These are phyloP conservation scores for Erythrophleum fordii DNA, from an alignment of 306 rosid genomes.

Conservation along the genomic window DNA sequence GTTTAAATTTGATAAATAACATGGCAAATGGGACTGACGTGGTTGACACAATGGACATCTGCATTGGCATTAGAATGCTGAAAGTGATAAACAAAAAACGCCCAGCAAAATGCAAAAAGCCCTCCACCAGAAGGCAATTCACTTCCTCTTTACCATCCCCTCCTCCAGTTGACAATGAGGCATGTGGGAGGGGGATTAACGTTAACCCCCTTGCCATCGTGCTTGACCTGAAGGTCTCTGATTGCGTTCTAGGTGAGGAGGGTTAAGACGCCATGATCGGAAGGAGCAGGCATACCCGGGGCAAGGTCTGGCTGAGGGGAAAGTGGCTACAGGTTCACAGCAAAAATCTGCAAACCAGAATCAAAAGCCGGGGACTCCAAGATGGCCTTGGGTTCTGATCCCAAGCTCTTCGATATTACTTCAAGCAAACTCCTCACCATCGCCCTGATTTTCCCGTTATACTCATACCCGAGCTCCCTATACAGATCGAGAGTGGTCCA, in stretches of 20 bases:
- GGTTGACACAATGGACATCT: no score
- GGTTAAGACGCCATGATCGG: slow-evolving; percentile 58
- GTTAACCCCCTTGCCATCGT: slow-evolving; percentile 57
- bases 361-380: slow-evolving; percentile 44
- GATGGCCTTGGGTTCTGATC: slow-evolving; percentile 44
- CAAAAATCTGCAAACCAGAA: slow-evolving; percentile 44
- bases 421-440: slow-evolving; percentile 39
- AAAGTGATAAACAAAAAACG: no score
- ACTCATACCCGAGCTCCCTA: slow-evolving; percentile 53
- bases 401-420: slow-evolving; percentile 60
- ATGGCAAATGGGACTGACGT: no score
- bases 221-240: slow-evolving; percentile 65
- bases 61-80: no score
- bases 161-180: slow-evolving; percentile 53
- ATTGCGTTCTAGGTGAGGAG: slow-evolving; percentile 55
- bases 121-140: no score
- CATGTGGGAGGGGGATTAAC: slow-evolving; percentile 50
- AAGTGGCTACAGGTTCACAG: slow-evolving; percentile 61
- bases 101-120: no score
- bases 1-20: no score
- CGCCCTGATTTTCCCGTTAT: slow-evolving; percentile 23
- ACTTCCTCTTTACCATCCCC: no score
- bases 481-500: background rate
- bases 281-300: slow-evolving; percentile 63
- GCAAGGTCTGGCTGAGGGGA: slow-evolving; percentile 74